These are phyloP conservation scores for Penicillium cataractarum DNA, from an alignment of 495 filamentous ascomycete species.

Conservation along the genomic window DNA sequence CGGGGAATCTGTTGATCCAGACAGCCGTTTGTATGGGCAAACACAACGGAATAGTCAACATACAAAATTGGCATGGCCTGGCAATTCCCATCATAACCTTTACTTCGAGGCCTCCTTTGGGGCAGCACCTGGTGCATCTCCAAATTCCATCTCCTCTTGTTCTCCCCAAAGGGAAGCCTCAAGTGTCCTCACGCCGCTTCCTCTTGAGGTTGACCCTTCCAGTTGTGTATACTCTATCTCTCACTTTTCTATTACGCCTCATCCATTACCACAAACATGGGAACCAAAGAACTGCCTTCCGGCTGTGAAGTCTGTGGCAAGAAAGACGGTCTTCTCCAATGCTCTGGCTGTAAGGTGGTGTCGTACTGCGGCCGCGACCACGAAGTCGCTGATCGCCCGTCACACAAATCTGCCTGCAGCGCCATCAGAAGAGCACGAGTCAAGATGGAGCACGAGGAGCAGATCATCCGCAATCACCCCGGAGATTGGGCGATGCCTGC, in stretches of 20 bases:
- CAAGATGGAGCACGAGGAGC: conserved; percentile 37
- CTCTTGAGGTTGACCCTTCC: not conserved
- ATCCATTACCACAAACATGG: not conserved
- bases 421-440: conserved; percentile 30
- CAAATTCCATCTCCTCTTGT: not conserved
- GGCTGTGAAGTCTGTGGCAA: conserved; percentile 26
- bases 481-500: conserved; percentile 24
- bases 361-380: conserved; percentile 52
- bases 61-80: not conserved
- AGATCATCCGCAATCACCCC: conserved; percentile 32
- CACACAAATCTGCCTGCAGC: conserved; percentile 49
- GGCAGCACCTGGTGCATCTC: no score
- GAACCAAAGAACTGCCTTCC: not conserved
- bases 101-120: no score
- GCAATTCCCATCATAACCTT: not conserved
- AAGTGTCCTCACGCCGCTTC: not conserved
- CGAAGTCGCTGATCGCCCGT: conserved; percentile 39
- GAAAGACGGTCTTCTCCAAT: conserved; percentile 31
- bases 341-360: conserved; percentile 46
- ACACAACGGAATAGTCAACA: not conserved
- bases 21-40: not conserved
- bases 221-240: no score
- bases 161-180: not conserved
- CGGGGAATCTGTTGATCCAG: not conserved
- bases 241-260: not conserved